A percentile compares a stretch with the other conserved stretches of the same genome.
These are phyloP conservation scores for Xylaria sp. DNA, from an alignment of 2,329 filamentous ascomycete species.

Conservation along the genomic window DNA sequence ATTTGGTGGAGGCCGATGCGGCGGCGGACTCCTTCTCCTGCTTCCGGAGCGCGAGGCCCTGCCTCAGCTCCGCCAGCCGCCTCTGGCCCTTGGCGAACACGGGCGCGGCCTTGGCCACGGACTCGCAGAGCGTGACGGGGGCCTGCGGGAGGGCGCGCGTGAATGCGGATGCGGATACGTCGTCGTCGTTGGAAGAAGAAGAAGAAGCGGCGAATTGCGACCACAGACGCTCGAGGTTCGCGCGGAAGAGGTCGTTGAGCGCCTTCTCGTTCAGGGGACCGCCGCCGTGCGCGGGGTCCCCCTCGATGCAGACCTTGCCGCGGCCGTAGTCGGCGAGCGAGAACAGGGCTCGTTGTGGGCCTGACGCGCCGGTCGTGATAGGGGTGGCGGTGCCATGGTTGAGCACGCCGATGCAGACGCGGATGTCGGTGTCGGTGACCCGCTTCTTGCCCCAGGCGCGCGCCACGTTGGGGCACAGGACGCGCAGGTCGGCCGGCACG, in stretches of 20 bases:
- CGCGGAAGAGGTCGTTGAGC: slow-evolving; percentile 58
- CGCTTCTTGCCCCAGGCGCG: slow-evolving; percentile 73
- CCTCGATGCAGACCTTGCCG: slow-evolving; percentile 60
- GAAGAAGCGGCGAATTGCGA: slow-evolving; percentile 31
- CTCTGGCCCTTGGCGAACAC: slow-evolving; percentile 68
- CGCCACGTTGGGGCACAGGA: slow-evolving; percentile 64
- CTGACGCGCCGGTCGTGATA: too few species aligned
- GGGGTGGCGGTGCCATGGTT: slow-evolving; percentile 39
- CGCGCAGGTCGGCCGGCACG: slow-evolving; percentile 64
- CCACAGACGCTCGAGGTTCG: slow-evolving; percentile 53
- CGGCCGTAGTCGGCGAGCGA: slow-evolving; percentile 46
- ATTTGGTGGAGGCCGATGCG: slow-evolving; percentile 37
- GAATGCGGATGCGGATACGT: slow-evolving; percentile 49
- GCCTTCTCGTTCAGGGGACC: slow-evolving; percentile 52
- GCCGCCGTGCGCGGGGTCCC: slow-evolving; percentile 43
- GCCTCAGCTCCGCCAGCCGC: slow-evolving; percentile 69
- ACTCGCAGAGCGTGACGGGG: slow-evolving; percentile 54
- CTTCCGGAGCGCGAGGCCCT: slow-evolving; percentile 58
- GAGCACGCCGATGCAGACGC: slow-evolving; percentile 67
- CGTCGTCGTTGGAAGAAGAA: slow-evolving; percentile 19
- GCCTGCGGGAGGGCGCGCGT: slow-evolving; percentile 59
- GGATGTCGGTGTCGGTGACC: slow-evolving; percentile 67
- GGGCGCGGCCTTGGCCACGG: slow-evolving; percentile 56
- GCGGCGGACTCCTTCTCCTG: slow-evolving; percentile 44
- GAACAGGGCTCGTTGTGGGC: slow-evolving; percentile 26